Evolutionary conservation across 768 basidiomycete species (phyloP).

Genomic region (Kondoa malvinella): DNA sequence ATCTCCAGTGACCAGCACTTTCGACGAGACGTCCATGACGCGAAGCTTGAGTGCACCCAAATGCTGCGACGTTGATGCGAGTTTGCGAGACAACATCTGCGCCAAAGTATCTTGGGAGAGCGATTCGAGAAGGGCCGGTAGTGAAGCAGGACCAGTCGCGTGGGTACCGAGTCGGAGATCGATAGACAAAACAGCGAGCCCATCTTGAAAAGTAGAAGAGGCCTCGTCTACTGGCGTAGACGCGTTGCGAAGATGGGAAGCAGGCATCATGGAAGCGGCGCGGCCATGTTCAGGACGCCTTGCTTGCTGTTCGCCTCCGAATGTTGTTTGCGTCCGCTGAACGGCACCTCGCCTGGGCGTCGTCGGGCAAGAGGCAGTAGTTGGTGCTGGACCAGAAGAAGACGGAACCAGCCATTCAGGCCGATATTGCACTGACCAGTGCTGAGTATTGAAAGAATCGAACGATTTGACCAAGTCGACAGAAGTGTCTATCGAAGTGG

Average conservation of each 20-base stretch:
- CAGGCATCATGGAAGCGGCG: not conserved
- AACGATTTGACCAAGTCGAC: conserved; percentile 52
- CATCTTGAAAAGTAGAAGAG: conserved; percentile 27
- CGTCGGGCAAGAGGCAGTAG: conserved; percentile 35
- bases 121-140: conserved; percentile 53
- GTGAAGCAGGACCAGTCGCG: conserved; percentile 44
- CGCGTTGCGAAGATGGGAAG: not conserved
- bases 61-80: conserved; percentile 55
- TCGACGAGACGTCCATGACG: conserved; percentile 77
- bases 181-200: conserved; percentile 51
- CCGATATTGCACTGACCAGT: conserved; percentile 83
- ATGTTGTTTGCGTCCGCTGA: conserved; percentile 33
- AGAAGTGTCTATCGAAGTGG: conserved; percentile 59
- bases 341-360: not conserved
- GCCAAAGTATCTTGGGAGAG: conserved; percentile 87
- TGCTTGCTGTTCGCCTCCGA: conserved; percentile 48
- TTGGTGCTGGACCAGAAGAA: conserved; percentile 35
- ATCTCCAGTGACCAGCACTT: conserved; percentile 94
- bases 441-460: conserved; percentile 59
- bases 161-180: conserved; percentile 53
- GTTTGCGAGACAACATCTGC: conserved; percentile 71
- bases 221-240: conserved; percentile 7
- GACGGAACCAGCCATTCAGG: conserved; percentile 35
- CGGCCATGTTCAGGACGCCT: conserved; percentile 33
- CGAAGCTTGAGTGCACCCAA: conserved; percentile 70